Evolutionary conservation across 805 yeast species (phyloP), one percentile per base, ranked within the genome.

Genomic region (Myxozyma vanderwaltii): DNA sequence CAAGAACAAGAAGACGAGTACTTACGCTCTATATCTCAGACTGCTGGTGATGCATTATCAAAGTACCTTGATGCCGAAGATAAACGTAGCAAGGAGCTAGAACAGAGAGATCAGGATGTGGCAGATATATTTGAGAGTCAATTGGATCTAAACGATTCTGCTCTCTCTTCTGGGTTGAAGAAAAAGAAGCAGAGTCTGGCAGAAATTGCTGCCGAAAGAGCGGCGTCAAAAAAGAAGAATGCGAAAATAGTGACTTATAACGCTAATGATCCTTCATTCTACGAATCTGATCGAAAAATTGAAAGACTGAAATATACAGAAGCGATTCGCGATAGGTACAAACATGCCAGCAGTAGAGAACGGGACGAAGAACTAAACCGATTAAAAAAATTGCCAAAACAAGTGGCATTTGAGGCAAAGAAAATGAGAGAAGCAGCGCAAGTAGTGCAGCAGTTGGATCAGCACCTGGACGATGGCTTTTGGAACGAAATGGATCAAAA

Each of bases 401-500:
- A 58, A 26, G 45, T 61, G 12, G 62, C 63, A 8, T 44, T 49
- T 29, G 29, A 48, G 24, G 53, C 45, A 5, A 29, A 24, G 36
- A 49, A 51, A 55, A 54, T 38, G 13, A 26, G 58, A 17, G 46
- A 33, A 40, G 36, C 43, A 1, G 45, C 26, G 35, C 17, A 29
- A 10, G 29, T n/a, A n/a, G n/a, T 43, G 4, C 19, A 29, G 50
- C 19, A 29, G 17, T 12, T 26, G 26, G 52, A 57, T 12, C 50
- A 52, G 21, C 46, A 50, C 12, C 49, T 59, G 38, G 58, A 47
- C 29, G 64, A 56, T 27, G 47, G 45, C 1, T 61, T 61, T 29
- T 57, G 62, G 64, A 44, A 36, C n/a, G 64, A 56, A 21, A 57
- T 61, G 46, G 61, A 61, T 10, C 27, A 26, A 17, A 36, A 45